phyloP scores from a whole-genome alignment of 2,329 filamentous ascomycete species.

The Diaporthe longicolla region DNA sequence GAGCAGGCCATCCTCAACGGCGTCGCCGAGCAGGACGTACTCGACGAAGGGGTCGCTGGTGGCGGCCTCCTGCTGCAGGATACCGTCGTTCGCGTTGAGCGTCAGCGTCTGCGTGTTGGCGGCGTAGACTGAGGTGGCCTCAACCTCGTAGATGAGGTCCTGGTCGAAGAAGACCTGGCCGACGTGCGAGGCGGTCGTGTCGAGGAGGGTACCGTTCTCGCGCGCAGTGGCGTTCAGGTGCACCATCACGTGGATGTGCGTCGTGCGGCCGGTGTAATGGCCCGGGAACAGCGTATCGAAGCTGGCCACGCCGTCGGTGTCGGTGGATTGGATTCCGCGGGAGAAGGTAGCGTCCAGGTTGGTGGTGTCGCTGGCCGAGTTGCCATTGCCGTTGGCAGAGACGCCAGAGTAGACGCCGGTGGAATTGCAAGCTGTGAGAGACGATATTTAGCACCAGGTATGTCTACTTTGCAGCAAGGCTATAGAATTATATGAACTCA shows the following conservation, averaged over 20 bases:
- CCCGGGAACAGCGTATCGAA: conserved; percentile 61
- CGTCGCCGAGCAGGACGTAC: conserved; percentile 70
- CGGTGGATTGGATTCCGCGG: conserved; percentile 58
- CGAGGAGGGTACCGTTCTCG: conserved; percentile 63
- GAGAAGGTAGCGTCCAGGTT: conserved; percentile 58
- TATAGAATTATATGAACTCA: conserved; percentile 31
- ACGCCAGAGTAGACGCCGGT: conserved; percentile 65
- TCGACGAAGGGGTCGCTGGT: conserved; percentile 58
- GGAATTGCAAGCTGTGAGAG: conserved; percentile 53
- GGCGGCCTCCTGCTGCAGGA: conserved; percentile 48
- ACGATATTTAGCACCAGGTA: background rate
- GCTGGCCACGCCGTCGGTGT: conserved; percentile 57
- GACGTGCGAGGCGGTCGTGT: conserved; percentile 68
- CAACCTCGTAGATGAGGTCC: conserved; percentile 66
- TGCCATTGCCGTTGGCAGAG: conserved; percentile 57
- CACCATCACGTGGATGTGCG: conserved; percentile 64
- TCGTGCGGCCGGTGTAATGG: conserved; percentile 60
- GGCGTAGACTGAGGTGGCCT: conserved; percentile 61
- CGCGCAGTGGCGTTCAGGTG: conserved; percentile 56
- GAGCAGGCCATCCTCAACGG: conserved; percentile 65
- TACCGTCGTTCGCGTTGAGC: conserved; percentile 49
- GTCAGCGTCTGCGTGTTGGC: conserved; percentile 63
- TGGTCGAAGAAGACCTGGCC: conserved; percentile 78
- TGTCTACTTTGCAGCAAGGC: background rate
- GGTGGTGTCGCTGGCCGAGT: conserved; percentile 52